phyloP scores from a whole-genome alignment of 2,329 filamentous ascomycete species.

The Arthroderma sp. region DNA sequence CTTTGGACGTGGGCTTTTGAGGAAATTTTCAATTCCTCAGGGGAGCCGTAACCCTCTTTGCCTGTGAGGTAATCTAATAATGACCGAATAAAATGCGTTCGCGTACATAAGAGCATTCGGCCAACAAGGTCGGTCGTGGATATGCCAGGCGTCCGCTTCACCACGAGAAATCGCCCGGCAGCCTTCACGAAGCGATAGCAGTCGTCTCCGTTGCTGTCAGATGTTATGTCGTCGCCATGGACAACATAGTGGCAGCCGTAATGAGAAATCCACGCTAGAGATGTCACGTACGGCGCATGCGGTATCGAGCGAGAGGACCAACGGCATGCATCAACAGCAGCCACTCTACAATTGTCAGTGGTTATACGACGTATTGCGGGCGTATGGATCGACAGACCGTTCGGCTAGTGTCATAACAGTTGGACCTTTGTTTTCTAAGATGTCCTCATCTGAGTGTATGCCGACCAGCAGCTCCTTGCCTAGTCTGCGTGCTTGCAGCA shows the following conservation, averaged over 20 bases:
- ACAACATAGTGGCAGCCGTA: conserved; percentile 94
- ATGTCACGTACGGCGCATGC: conserved; percentile 86
- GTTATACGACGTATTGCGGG: neutral
- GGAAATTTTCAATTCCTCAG: conserved; percentile 50
- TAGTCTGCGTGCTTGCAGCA: conserved; percentile 86
- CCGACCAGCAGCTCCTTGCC: conserved; percentile 82
- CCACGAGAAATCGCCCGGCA: conserved; percentile 86
- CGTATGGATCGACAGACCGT: conserved; percentile 39
- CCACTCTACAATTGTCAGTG: conserved; percentile 42
- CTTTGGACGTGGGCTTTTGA: conserved; percentile 61
- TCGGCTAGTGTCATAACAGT: conserved; percentile 93
- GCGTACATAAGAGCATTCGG: conserved; percentile 93
- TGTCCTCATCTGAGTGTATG: conserved; percentile 89
- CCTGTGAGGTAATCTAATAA: conserved; percentile 56
- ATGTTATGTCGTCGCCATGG: conserved; percentile 94
- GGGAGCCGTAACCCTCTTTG: conserved; percentile 56
- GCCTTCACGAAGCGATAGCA: conserved; percentile 97
- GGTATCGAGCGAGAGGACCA: conserved; percentile 81
- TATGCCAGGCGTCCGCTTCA: conserved; percentile 90
- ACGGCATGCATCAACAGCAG: conserved; percentile 85
- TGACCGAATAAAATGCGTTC: conserved; percentile 79
- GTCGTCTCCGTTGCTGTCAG: conserved; percentile 82
- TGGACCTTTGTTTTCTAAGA: conserved; percentile 91
- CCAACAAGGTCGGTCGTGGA: conserved; percentile 97
- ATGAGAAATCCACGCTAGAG: conserved; percentile 83